These are phyloP conservation scores for Sphenostylis stenocarpa DNA, from an alignment of 306 rosid genomes.

Conservation along the genomic window DNA sequence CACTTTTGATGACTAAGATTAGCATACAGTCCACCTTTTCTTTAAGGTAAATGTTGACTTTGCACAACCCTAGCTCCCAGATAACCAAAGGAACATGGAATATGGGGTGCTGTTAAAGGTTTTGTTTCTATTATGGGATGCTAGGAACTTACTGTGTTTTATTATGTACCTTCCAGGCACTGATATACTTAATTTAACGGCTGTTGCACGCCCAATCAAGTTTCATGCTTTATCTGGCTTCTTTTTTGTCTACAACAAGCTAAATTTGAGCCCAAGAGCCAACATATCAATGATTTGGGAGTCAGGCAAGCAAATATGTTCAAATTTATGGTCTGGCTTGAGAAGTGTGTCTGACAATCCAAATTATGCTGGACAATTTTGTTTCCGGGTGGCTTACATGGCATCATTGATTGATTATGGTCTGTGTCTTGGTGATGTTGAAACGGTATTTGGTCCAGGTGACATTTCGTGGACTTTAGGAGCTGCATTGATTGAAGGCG, in stretches of 20 bases:
- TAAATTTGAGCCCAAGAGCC: slow-evolving; percentile 68
- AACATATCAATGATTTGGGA: slow-evolving; percentile 67
- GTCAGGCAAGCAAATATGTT: slow-evolving; percentile 69
- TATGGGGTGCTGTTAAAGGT: background rate
- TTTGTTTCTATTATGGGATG: background rate
- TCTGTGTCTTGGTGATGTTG: slow-evolving; percentile 65
- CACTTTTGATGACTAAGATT: background rate
- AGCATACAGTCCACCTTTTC: background rate
- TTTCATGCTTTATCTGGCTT: slow-evolving; percentile 85
- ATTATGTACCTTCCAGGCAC: slow-evolving; percentile 52
- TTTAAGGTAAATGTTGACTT: background rate
- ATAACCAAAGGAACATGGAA: background rate
- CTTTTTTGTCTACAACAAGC: slow-evolving; percentile 65
- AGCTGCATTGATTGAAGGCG: slow-evolving; percentile 76
- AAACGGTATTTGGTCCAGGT: slow-evolving; percentile 76
- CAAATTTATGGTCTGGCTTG: slow-evolving; percentile 55
- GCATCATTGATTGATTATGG: slow-evolving; percentile 77
- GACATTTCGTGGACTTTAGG: slow-evolving; percentile 90
- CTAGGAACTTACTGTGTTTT: slow-evolving; percentile 16
- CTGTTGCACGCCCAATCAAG: slow-evolving; percentile 40
- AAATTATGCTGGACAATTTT: slow-evolving; percentile 51
- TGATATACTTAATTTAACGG: slow-evolving; percentile 50
- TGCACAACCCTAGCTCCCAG: background rate
- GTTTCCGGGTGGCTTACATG: slow-evolving; percentile 80
- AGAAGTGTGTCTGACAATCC: slow-evolving; percentile 47